Evolutionary conservation across 2,329 filamentous ascomycete genomes (phyloP).

Genomic region (Cladosporium sp.): DNA sequence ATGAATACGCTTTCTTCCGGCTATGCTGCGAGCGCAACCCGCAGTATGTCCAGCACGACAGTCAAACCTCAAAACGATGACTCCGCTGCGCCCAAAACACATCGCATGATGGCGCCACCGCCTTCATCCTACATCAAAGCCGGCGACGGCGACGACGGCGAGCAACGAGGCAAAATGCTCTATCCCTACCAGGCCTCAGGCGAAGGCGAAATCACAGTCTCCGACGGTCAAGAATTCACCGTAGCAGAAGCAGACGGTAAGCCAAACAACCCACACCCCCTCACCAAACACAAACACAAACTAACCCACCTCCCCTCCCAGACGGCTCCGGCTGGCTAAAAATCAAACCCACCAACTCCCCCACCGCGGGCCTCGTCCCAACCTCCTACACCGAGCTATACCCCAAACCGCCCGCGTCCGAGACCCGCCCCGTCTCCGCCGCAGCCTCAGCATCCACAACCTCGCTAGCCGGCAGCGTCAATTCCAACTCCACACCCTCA

Average conservation of each 20-base stretch:
- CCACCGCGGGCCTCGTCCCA: slow-evolving; percentile 79
- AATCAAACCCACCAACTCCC: slow-evolving; percentile 53
- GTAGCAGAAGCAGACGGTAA: slow-evolving; percentile 85
- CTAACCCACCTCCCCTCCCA: slow-evolving; percentile 35
- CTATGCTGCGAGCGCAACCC: slow-evolving; percentile 72
- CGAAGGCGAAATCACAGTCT: slow-evolving; percentile 74
- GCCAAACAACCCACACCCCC: slow-evolving; percentile 29
- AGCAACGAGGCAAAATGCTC: slow-evolving; percentile 79
- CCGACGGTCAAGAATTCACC: slow-evolving; percentile 71
- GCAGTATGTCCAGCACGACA: slow-evolving; percentile 63
- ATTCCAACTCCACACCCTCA: neutral
- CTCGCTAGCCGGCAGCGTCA: slow-evolving; percentile 44
- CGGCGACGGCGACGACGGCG: slow-evolving; percentile 41
- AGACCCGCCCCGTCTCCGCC: slow-evolving; percentile 30
- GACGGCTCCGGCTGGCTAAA: slow-evolving; percentile 91
- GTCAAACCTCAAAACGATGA: slow-evolving; percentile 45
- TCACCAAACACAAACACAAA: slow-evolving; percentile 11
- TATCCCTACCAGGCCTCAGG: slow-evolving; percentile 79
- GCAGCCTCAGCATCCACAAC: slow-evolving; percentile 52
- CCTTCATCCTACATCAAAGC: slow-evolving; percentile 72
- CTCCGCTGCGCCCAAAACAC: slow-evolving; percentile 26
- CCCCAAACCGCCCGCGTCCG: slow-evolving; percentile 15
- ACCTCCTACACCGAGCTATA: slow-evolving; percentile 72
- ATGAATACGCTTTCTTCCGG: slow-evolving; percentile 71
- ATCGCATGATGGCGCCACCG: slow-evolving; percentile 80